Evolutionary conservation across 805 yeast genomes (phyloP).

Genomic region (Zygoascus flipseniorum): DNA sequence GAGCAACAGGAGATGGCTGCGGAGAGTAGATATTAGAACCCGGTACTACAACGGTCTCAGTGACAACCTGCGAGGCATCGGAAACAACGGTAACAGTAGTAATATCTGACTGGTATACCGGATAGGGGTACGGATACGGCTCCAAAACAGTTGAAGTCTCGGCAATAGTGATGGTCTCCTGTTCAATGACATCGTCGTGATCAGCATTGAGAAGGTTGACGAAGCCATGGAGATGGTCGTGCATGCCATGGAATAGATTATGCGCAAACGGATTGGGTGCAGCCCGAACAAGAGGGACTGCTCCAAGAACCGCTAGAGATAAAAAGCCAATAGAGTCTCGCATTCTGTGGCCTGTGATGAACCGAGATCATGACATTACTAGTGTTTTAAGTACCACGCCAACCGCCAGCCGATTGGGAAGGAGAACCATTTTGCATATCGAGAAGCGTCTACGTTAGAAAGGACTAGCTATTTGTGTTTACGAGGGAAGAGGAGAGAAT

Average conservation of each 20-base stretch:
- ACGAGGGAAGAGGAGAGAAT: no score
- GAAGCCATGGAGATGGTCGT: background rate
- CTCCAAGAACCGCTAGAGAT: background rate
- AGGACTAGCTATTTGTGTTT: background rate
- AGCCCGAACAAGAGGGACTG: background rate
- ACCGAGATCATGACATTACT: background rate
- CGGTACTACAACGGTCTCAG: background rate
- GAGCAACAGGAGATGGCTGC: background rate
- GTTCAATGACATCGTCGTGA: background rate
- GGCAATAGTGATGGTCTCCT: background rate
- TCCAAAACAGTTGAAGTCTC: background rate
- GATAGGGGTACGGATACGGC: constrained; percentile 2
- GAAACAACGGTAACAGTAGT: background rate
- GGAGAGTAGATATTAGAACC: background rate
- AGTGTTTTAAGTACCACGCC: background rate
- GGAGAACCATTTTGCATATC: background rate
- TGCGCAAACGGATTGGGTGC: background rate
- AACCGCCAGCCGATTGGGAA: background rate
- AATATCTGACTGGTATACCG: background rate
- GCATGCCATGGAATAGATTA: background rate
- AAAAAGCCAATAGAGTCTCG: background rate
- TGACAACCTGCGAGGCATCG: background rate
- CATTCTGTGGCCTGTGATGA: background rate
- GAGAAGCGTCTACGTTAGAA: background rate
- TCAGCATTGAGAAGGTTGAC: background rate